phyloP scores from a whole-genome alignment of 768 basidiomycete species.

The Leccinum olivaceopallidum region DNA sequence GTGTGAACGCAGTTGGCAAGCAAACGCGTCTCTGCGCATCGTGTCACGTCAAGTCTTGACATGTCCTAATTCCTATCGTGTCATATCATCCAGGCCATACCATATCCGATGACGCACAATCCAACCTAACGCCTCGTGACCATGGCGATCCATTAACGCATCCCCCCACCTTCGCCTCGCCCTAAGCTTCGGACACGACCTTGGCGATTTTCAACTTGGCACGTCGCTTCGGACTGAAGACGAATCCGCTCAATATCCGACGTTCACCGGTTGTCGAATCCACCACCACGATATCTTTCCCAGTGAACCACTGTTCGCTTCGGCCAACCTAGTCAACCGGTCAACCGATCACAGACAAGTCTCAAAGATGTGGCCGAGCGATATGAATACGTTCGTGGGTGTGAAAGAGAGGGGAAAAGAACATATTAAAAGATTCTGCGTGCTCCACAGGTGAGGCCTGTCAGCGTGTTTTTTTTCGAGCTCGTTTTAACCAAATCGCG shows the following conservation, averaged over 20 bases:
- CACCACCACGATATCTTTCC: no score
- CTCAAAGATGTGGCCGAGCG: neutral
- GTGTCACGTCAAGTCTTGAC: neutral
- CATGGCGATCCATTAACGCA: neutral
- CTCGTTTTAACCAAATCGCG: conserved; percentile 29
- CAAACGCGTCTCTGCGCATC: neutral
- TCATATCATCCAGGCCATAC: neutral
- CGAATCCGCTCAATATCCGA: neutral
- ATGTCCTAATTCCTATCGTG: neutral
- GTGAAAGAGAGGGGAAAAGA: neutral
- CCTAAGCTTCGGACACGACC: neutral
- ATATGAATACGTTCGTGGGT: neutral
- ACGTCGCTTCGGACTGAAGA: neutral
- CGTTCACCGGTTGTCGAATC: neutral
- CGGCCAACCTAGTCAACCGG: neutral
- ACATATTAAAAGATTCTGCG: neutral
- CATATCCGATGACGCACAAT: neutral
- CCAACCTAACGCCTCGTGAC: neutral
- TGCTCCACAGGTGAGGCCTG: neutral
- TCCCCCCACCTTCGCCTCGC: neutral
- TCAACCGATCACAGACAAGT: neutral
- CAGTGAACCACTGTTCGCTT: neutral
- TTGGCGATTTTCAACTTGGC: neutral
- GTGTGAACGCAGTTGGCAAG: neutral
- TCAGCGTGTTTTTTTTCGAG: conserved; percentile 19